Conservation (phyloP, 1,284 basidiomycete genomes). For the Xerocomus minutiporus region DNA sequence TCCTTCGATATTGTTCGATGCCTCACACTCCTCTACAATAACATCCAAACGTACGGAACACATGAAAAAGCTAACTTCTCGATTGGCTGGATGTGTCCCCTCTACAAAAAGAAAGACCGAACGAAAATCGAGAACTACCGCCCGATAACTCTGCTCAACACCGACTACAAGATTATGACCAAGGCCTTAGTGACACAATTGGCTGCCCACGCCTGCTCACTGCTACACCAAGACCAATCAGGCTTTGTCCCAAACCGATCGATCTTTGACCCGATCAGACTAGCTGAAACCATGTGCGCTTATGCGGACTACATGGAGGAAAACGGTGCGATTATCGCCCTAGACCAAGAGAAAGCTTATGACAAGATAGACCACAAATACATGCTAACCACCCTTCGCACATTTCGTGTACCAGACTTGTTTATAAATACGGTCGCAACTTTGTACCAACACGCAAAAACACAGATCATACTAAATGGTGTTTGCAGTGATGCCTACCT, state of each 20-base stretch:
- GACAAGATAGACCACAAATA: slow-evolving; percentile 14
- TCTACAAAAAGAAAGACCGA: slow-evolving; percentile 11
- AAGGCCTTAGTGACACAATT: slow-evolving; percentile 1
- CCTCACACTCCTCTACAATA: background rate
- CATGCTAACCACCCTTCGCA: background rate
- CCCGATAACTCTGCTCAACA: slow-evolving; percentile 10
- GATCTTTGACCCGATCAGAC: slow-evolving; percentile 4
- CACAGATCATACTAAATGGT: slow-evolving; percentile 30
- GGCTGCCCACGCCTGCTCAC: accelerated
- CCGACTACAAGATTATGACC: slow-evolving; percentile 9
- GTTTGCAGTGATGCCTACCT: slow-evolving; percentile 23
- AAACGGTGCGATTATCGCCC: background rate
- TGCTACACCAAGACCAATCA: slow-evolving; percentile 11
- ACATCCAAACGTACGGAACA: slow-evolving; percentile 1
- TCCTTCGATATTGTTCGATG: background rate
- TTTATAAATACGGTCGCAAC: slow-evolving; percentile 30
- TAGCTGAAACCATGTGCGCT: background rate
- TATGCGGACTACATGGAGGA: slow-evolving; percentile 7
- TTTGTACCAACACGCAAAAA: slow-evolving; percentile 32
- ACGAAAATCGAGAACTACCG: slow-evolving; percentile 7
- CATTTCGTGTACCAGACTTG: background rate
- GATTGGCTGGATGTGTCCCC: slow-evolving; percentile 2
- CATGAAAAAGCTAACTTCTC: background rate
- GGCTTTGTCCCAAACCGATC: slow-evolving; percentile 3
- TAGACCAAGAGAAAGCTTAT: slow-evolving; percentile 16